phyloP scores from a whole-genome alignment of 257 asterid genomes.

The Penstemon barbatus region DNA sequence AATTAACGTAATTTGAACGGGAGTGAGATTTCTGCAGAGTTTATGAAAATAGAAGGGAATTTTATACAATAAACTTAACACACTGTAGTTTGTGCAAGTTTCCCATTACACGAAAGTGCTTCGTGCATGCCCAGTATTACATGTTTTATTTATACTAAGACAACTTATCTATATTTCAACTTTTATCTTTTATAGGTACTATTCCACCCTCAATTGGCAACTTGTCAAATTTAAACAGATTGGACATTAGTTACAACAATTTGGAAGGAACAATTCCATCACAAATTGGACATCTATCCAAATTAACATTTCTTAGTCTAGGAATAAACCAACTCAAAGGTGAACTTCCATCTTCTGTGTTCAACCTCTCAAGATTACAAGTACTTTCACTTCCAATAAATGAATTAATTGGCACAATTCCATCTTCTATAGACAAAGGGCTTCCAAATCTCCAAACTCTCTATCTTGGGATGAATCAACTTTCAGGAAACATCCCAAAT shows the following conservation, averaged over 20 bases:
- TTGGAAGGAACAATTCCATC: constrained; percentile 17
- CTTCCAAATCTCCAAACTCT: constrained; percentile 24
- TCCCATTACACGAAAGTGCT: no score
- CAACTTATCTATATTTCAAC: no score
- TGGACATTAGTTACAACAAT: not conserved
- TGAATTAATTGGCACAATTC: constrained; percentile 14
- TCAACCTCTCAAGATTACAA: constrained; percentile 27
- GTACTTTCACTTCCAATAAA: not conserved
- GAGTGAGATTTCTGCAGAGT: no score
- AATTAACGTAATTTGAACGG: no score
- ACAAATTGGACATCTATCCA: constrained; percentile 13
- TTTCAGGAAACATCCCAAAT: constrained; percentile 25
- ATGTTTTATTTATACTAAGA: no score
- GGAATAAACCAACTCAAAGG: not conserved
- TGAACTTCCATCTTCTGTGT: constrained; percentile 21
- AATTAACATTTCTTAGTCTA: not conserved
- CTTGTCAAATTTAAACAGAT: not conserved
- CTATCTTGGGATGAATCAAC: not conserved
- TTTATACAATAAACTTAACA: no score
- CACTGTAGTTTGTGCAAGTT: no score
- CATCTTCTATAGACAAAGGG: constrained; percentile 2
- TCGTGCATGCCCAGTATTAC: no score
- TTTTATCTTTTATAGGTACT: constrained; percentile 1
- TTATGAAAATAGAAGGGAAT: no score
- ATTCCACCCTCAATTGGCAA: constrained; percentile 29